Evolutionary conservation across 371 early-diverging fungal genomes (phyloP), one percentile per base, ranked within the genome.

Genomic region (Zancudomyces culisetae): DNA sequence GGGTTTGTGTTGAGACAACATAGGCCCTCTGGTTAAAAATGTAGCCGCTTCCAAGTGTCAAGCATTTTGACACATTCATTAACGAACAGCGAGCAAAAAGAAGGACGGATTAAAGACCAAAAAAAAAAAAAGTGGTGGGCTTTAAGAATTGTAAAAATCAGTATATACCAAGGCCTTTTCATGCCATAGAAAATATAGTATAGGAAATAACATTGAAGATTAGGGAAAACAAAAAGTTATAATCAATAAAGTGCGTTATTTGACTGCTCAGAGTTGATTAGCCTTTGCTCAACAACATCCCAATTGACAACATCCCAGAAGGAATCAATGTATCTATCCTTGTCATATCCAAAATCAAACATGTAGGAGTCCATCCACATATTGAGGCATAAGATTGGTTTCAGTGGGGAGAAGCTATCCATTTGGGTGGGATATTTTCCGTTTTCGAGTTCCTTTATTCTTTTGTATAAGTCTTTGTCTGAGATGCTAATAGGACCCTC

Each of bases 351-450:
- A 53, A 74, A 76, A 55, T 78, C 76, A 3, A 61, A 66, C 49
- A 78, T 19, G 51, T 66, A 78, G 1, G 78, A 72, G 54, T 78
- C 76, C 61, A 74, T 75, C 78, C 78, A 78, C 71, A 78, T 71
- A 54, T 71, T 76, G 24, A 78, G 50, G 1, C 66, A 64, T 42
- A 78, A 63, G 20, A 78, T 60, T 4, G 73, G 73, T 57, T 15
- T 53, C 56, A 39, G 48, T 43, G 3, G 55, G 26, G 18, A 52
- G 57, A 49, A 55, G 55, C 15, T 55, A 53, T 26, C 43, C 54
- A 42, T 62, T 40, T 4, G 42, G 29, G 4, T 40, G 18, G 3
- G 3, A 12, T 45, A 20, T 10, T 18, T 3, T 2, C 40, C 40
- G 58, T 13, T 60, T 60, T 26, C 60, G 35, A 15, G 60, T 60